These are phyloP conservation scores for Cutaneotrichosporon sp. DNA, from an alignment of 1,284 basidiomycete species.

Conservation along the genomic window DNA sequence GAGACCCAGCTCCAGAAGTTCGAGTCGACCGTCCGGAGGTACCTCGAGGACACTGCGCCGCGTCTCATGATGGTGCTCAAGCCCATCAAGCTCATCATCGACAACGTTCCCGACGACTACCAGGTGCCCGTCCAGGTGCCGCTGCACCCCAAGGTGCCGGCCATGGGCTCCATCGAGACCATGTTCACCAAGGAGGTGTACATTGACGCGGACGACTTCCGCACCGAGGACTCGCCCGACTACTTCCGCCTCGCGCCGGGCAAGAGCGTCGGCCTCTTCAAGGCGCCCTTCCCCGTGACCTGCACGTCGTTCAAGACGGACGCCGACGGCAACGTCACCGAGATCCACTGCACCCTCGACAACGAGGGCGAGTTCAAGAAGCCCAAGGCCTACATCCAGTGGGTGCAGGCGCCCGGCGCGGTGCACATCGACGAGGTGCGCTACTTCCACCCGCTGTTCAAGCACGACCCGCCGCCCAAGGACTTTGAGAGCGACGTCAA, in stretches of 20 bases:
- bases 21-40: slow-evolving; percentile 84
- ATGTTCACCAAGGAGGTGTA: slow-evolving; percentile 89
- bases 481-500: slow-evolving; percentile 85
- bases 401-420: slow-evolving; percentile 85
- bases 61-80: slow-evolving; percentile 90
- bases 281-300: slow-evolving; percentile 93
- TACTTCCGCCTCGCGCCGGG: slow-evolving; percentile 98
- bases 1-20: slow-evolving; percentile 88
- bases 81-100: slow-evolving; percentile 87
- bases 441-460: slow-evolving; percentile 92
- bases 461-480: slow-evolving; percentile 83
- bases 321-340: slow-evolving; percentile 67
- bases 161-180: slow-evolving; percentile 77
- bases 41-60: slow-evolving; percentile 85
- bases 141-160: slow-evolving; percentile 90
- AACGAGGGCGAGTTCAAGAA: slow-evolving; percentile 67
- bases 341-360: slow-evolving; percentile 79
- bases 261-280: slow-evolving; percentile 94
- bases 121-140: slow-evolving; percentile 83
- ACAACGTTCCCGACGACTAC: slow-evolving; percentile 88
- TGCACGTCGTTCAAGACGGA: slow-evolving; percentile 84
- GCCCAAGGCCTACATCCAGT: slow-evolving; percentile 96
- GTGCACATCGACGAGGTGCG: slow-evolving; percentile 85
- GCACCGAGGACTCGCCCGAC: slow-evolving; percentile 85
- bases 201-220: slow-evolving; percentile 95